phyloP scores from a whole-genome alignment of 768 basidiomycete species.

The Galerina sulciceps region DNA sequence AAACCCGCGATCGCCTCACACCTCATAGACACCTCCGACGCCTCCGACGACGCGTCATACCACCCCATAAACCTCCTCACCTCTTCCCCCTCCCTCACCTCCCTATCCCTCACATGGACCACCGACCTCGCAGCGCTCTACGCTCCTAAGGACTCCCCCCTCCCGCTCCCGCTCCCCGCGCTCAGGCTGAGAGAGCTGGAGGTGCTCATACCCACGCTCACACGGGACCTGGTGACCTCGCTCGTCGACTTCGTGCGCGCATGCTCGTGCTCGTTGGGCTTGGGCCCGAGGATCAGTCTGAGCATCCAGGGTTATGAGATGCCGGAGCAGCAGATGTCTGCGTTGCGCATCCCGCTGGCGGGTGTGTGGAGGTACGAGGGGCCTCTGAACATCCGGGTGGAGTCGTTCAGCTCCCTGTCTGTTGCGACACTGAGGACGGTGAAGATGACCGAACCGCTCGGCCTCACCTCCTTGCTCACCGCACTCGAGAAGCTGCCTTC shows the following conservation, averaged over 20 bases:
- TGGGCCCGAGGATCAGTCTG: slow-evolving; percentile 20
- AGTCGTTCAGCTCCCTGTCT: slow-evolving; percentile 2
- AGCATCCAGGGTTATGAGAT: slow-evolving; percentile 28
- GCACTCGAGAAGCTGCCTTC: slow-evolving; percentile 26
- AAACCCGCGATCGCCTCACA: slow-evolving; percentile 8
- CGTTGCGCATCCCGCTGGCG: slow-evolving; percentile 20
- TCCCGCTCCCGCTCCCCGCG: slow-evolving; percentile 9
- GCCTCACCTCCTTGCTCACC: slow-evolving; percentile 17
- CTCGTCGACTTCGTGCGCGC: slow-evolving; percentile 17
- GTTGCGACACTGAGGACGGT: slow-evolving; percentile 19
- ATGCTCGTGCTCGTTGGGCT: too few species aligned
- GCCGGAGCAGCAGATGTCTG: slow-evolving; percentile 26
- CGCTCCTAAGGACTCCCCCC: slow-evolving; percentile 7
- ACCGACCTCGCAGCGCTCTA: slow-evolving; percentile 12
- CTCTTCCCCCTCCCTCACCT: slow-evolving; percentile 2
- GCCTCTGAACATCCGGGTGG: slow-evolving; percentile 19
- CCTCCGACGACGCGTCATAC: background rate
- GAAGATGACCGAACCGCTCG: slow-evolving; percentile 25
- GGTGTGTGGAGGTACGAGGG: slow-evolving; percentile 31
- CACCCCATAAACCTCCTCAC: slow-evolving; percentile 22
- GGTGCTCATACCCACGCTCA: slow-evolving; percentile 28
- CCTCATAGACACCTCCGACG: background rate
- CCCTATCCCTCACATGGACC: slow-evolving; percentile 20
- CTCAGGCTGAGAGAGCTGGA: slow-evolving; percentile 6
- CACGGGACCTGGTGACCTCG: slow-evolving; percentile 29